A percentile compares a stretch with the other conserved stretches of the same genome.
These are phyloP conservation scores for Scenedesmus sp. DNA, from an alignment of 163 green algal species.

Conservation along the genomic window DNA sequence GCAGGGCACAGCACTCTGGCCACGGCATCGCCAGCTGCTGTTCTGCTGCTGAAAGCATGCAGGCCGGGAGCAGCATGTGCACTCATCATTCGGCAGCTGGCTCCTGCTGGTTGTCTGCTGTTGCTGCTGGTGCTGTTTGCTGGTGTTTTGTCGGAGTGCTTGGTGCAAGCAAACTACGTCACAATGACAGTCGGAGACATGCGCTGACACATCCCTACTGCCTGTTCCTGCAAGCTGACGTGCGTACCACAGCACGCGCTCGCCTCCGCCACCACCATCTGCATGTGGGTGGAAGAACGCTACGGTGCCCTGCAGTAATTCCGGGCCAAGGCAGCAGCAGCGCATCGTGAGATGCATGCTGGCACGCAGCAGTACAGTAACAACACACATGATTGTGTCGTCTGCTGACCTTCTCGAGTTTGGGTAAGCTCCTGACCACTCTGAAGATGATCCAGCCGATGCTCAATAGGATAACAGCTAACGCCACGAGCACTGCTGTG, in stretches of 20 bases:
- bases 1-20: background rate
- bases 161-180: background rate
- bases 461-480: background rate
- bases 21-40: background rate
- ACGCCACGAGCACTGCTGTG: background rate
- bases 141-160: background rate
- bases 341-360: background rate
- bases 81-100: background rate
- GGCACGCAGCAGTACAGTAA: background rate
- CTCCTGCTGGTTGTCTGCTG: background rate
- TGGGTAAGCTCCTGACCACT: background rate
- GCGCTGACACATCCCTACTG: background rate
- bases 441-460: background rate
- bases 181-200: no score
- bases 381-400: background rate
- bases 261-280: conserved; percentile 93
- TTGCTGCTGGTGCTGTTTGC: background rate
- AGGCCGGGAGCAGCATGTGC: background rate
- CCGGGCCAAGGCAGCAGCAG: background rate
- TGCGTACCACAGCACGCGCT: conserved; percentile 95
- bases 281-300: conserved; percentile 97
- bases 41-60: background rate
- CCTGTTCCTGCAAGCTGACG: background rate
- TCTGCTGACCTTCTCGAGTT: conserved; percentile 21
- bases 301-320: conserved; percentile 67